Evolutionary conservation across 495 filamentous ascomycete genomes (phyloP).

Genomic region (Hypoxylon cercidicola): DNA sequence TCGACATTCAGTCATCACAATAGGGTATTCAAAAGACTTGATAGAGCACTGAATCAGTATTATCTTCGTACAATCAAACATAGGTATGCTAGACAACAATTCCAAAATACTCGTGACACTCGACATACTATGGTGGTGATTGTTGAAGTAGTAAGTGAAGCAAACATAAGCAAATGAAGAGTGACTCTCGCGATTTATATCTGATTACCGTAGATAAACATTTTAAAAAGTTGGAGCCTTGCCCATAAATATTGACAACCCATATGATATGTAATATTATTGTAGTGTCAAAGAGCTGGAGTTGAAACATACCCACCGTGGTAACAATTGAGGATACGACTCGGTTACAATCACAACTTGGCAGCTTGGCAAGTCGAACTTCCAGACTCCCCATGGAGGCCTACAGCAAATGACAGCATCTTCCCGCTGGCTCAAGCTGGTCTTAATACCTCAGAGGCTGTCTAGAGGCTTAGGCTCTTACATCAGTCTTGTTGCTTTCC

Average conservation of each 20-base stretch:
- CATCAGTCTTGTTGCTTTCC: slow-evolving; percentile 34
- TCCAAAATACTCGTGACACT: no score
- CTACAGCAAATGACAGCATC: slow-evolving; percentile 42
- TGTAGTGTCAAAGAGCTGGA: slow-evolving; percentile 27
- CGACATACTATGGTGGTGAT: no score
- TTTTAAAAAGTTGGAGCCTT: slow-evolving; percentile 8
- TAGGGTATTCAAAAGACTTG: no score
- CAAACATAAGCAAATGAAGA: no score
- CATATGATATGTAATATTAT: slow-evolving; percentile 16
- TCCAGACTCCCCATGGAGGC: slow-evolving; percentile 43
- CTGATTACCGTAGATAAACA: slow-evolving; percentile 24
- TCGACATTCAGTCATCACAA: no score
- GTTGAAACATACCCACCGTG: slow-evolving; percentile 39
- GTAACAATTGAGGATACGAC: slow-evolving; percentile 26
- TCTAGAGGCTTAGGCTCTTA: slow-evolving; percentile 9
- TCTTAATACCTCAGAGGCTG: slow-evolving; percentile 6
- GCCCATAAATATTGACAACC: no score
- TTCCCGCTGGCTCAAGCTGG: slow-evolving; percentile 38
- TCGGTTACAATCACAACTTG: slow-evolving; percentile 41
- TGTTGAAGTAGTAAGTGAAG: no score
- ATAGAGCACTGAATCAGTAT: no score
- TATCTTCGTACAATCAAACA: no score
- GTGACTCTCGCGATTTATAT: no score
- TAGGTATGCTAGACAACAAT: no score
- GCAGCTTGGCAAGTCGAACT: slow-evolving; percentile 48